Evolutionary conservation across 129 eudicot genomes (phyloP).

Genomic region (carrot (Daucus carota)): DNA sequence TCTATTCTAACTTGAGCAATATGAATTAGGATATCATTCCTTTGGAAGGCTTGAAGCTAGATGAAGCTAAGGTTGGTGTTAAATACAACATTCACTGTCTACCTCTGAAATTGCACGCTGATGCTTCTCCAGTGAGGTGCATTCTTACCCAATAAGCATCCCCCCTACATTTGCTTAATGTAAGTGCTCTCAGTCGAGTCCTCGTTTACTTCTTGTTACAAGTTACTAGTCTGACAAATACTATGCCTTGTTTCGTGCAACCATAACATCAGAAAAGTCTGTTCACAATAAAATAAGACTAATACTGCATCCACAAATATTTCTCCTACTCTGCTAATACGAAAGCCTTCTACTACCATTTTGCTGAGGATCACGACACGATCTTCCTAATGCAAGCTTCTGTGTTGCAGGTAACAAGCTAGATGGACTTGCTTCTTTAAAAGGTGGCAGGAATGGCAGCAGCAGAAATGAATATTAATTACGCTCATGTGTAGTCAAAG

Average conservation of each 20-base stretch:
- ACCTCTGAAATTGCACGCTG: slow-evolving; percentile 30
- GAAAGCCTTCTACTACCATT: not conserved
- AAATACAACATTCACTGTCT: slow-evolving; percentile 28
- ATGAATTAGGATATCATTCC: slow-evolving; percentile 21
- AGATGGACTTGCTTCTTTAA: not conserved
- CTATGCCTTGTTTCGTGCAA: no score
- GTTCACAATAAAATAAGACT: no score
- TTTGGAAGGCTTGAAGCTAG: slow-evolving; percentile 33
- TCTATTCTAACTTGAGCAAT: not conserved
- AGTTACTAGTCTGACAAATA: not conserved
- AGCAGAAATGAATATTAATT: not conserved
- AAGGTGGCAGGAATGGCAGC: not conserved
- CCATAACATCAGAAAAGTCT: no score
- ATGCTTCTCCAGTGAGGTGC: slow-evolving; percentile 32
- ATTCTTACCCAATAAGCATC: slow-evolving; percentile 19
- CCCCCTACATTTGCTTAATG: not conserved
- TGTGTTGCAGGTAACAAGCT: not conserved
- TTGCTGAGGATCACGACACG: not conserved
- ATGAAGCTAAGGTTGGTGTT: slow-evolving; percentile 11
- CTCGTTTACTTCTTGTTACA: not conserved
- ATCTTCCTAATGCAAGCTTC: slow-evolving; percentile 1
- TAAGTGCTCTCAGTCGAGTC: not conserved
- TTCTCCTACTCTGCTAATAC: not conserved
- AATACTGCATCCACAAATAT: not conserved
- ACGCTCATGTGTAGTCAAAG: not conserved